Evolutionary conservation across 1,284 basidiomycete species (phyloP).

Genomic region (Entoloma clypeatum): DNA sequence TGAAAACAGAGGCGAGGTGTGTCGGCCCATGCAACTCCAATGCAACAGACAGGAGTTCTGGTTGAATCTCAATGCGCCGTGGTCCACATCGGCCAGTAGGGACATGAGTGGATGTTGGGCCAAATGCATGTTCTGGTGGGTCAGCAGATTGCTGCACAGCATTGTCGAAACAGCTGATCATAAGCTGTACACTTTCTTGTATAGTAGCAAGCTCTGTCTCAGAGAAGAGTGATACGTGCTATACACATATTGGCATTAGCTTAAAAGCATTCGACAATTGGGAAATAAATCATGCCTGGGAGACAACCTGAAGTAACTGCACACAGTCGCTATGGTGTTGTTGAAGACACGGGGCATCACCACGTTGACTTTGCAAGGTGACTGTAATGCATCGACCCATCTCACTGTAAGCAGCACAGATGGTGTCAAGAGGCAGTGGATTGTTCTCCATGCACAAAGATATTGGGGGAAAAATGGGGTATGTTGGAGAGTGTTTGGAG

Average conservation of each 20-base stretch:
- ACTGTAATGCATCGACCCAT: conserved; percentile 3
- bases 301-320: background rate
- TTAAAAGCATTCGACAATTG: background rate
- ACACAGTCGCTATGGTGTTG: background rate
- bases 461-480: too few species aligned
- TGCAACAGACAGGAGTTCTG: conserved; percentile 22
- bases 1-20: conserved; percentile 21
- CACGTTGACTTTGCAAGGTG: conserved; percentile 3
- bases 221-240: conserved; percentile 1
- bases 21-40: conserved; percentile 26
- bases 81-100: conserved; percentile 1
- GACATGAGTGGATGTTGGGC: background rate
- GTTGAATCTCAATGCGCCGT: conserved; percentile 21
- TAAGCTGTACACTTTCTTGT: background rate
- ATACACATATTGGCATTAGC: too few species aligned
- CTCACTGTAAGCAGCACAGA: background rate
- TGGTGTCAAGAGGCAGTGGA: conserved; percentile 5
- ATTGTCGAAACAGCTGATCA: conserved; percentile 1
- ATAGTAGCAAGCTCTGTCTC: background rate
- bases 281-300: background rate
- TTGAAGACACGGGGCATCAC: conserved; percentile 3
- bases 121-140: background rate
- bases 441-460: too few species aligned
- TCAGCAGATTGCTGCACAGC: background rate
- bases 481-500: too few species aligned